These are phyloP conservation scores for Sphagnurus paluster DNA, from an alignment of 1,284 basidiomycete genomes.

Conservation along the genomic window DNA sequence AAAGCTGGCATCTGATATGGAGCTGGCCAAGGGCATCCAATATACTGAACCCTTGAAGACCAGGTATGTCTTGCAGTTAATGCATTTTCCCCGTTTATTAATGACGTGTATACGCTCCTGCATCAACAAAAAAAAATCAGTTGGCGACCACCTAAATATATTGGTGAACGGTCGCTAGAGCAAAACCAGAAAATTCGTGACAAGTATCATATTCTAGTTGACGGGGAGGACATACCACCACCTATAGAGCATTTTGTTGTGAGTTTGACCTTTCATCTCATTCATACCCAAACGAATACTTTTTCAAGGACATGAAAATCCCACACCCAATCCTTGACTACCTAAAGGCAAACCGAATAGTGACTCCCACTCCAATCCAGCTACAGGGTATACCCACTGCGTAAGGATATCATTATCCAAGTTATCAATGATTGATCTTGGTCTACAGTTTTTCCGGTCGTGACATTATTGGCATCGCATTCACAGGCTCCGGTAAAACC, in stretches of 20 bases:
- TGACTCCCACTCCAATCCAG: constrained; percentile 92
- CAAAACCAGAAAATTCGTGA: constrained; percentile 81
- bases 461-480: constrained; percentile 95
- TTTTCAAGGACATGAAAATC: constrained; percentile 92
- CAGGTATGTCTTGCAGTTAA: constrained; percentile 49
- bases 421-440: constrained; percentile 5
- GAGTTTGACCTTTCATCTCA: constrained; percentile 24
- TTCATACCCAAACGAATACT: not conserved
- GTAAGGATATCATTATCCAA: constrained; percentile 43
- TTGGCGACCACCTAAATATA: constrained; percentile 87
- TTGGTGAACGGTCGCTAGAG: constrained; percentile 69
- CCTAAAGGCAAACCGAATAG: constrained; percentile 84
- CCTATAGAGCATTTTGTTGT: constrained; percentile 91
- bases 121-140: too few relatives aligned
- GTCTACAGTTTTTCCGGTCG: constrained; percentile 77
- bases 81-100: not conserved
- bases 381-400: constrained; percentile 96
- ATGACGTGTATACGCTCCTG: too few relatives aligned
- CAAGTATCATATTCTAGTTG: constrained; percentile 89
- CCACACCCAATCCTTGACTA: constrained; percentile 83
- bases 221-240: constrained; percentile 92
- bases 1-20: constrained; percentile 90
- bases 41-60: constrained; percentile 89
- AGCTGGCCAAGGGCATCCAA: constrained; percentile 90
- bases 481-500: constrained; percentile 93